These are phyloP conservation scores for Phytophthora podocarpi DNA, from an alignment of 352 stramenopile species.

Conservation along the genomic window DNA sequence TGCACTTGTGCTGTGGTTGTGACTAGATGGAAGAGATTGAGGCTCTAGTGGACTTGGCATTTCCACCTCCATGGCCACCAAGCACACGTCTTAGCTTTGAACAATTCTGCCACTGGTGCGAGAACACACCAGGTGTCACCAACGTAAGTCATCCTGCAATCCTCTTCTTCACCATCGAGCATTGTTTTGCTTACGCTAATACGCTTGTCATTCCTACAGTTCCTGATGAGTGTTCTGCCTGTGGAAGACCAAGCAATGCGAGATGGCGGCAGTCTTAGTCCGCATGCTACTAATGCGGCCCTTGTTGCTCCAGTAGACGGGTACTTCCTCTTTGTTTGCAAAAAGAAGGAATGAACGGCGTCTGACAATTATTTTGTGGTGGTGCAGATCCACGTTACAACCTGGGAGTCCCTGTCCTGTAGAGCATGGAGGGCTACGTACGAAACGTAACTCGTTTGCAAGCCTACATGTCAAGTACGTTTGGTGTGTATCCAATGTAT, in stretches of 20 bases:
- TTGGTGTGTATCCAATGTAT: not conserved
- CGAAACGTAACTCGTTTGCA: slow-evolving; percentile 57
- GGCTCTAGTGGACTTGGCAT: slow-evolving; percentile 83
- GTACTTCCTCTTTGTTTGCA: slow-evolving; percentile 22
- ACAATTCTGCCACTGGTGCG: slow-evolving; percentile 88
- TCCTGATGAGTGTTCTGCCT: slow-evolving; percentile 81
- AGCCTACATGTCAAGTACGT: slow-evolving; percentile 59
- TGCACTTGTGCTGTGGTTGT: not conserved
- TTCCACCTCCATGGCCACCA: slow-evolving; percentile 42
- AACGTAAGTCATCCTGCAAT: slow-evolving; percentile 45
- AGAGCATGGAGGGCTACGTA: slow-evolving; percentile 15
- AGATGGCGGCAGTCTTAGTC: slow-evolving; percentile 12
- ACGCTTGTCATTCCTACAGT: slow-evolving; percentile 33
- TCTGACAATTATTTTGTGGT: slow-evolving; percentile 7
- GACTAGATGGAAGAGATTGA: slow-evolving; percentile 73
- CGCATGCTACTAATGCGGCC: slow-evolving; percentile 7
- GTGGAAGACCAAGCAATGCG: slow-evolving; percentile 50
- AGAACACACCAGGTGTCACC: slow-evolving; percentile 73
- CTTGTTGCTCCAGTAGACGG: slow-evolving; percentile 39
- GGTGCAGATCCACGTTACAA: slow-evolving; percentile 11
- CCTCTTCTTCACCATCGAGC: not conserved
- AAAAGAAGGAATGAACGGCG: not conserved
- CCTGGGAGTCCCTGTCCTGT: slow-evolving; percentile 9
- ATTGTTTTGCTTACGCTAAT: not conserved
- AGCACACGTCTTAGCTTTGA: slow-evolving; percentile 84